phyloP scores from a whole-genome alignment of 2,329 filamentous ascomycete genomes.

The Xenosphaeropsis pyriputrescens region DNA sequence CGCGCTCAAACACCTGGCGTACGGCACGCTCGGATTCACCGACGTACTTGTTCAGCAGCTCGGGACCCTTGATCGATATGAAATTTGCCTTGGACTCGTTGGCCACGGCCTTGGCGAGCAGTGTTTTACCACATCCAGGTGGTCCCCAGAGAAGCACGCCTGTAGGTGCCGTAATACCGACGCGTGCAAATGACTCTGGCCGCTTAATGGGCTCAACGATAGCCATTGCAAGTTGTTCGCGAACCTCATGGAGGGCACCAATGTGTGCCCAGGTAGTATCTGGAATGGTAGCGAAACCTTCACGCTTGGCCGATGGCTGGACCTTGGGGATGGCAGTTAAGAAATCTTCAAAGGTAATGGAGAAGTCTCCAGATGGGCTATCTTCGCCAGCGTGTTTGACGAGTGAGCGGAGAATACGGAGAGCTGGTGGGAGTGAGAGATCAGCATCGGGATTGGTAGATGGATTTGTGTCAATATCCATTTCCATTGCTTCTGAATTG shows the following conservation, averaged over 20 bases:
- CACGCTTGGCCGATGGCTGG: conserved; percentile 70
- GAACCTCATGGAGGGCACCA: conserved; percentile 67
- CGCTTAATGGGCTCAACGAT: conserved; percentile 83
- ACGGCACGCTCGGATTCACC: conserved; percentile 91
- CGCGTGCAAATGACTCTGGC: conserved; percentile 59
- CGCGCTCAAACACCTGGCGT: conserved; percentile 79
- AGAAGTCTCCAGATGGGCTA: conserved; percentile 35
- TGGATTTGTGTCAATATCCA: conserved; percentile 9
- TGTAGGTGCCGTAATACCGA: conserved; percentile 68
- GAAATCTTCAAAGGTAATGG: conserved; percentile 56
- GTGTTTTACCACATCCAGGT: conserved; percentile 90
- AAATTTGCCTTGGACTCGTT: conserved; percentile 95
- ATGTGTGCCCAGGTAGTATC: conserved; percentile 89
- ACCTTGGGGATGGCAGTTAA: conserved; percentile 59
- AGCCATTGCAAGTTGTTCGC: conserved; percentile 67
- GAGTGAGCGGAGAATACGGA: conserved; percentile 31
- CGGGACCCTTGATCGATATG: conserved; percentile 93
- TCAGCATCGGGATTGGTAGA: background rate
- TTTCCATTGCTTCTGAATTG: conserved; percentile 13
- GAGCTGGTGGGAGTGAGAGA: conserved; percentile 9
- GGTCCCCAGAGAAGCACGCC: conserved; percentile 94
- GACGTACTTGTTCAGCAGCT: conserved; percentile 94
- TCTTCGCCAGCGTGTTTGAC: conserved; percentile 37
- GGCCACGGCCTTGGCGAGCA: conserved; percentile 90
- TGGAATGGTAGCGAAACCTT: conserved; percentile 90